Percentiles rank a stretch among this genome's conserved stretches.
These are phyloP conservation scores for Apophysomyces sp. DNA, from an alignment of 371 early-diverging fungal species.

Conservation along the genomic window DNA sequence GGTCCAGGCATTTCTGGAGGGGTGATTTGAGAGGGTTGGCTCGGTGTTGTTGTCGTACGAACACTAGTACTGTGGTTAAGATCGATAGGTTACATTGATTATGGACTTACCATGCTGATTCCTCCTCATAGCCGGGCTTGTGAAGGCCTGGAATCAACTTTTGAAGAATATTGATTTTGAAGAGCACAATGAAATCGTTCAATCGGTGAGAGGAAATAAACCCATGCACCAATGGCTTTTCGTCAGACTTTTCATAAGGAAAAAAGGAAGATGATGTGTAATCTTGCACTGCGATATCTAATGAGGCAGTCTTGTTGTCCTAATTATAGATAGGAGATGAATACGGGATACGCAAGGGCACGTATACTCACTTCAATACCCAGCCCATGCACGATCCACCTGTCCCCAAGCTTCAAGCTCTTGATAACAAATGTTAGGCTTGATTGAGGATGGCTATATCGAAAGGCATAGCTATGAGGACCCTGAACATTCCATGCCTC, in stretches of 20 bases:
- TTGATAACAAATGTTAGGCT: constrained; percentile 72
- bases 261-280: constrained; percentile 60
- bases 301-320: constrained; percentile 64
- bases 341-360: background rate
- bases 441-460: constrained; percentile 71
- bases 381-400: constrained; percentile 66
- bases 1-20: constrained; percentile 6
- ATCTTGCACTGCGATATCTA: constrained; percentile 53
- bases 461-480: constrained; percentile 60
- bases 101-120: background rate
- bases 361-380: constrained; percentile 55
- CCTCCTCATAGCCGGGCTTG: constrained; percentile 49
- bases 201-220: constrained; percentile 60
- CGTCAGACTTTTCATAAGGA: constrained; percentile 40
- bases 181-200: constrained; percentile 58
- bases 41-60: background rate
- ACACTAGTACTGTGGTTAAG: background rate
- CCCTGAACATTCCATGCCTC: constrained; percentile 57
- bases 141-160: constrained; percentile 64
- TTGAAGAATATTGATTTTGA: constrained; percentile 67
- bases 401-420: constrained; percentile 60
- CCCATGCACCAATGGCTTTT: constrained; percentile 53
- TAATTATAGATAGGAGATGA: constrained; percentile 11
- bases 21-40: background rate
- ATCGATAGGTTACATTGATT: background rate